Percentiles rank a stretch among this genome's conserved stretches.
phyloP scores from a whole-genome alignment of 306 rosid genomes.

The Vachellia pachyceras region DNA sequence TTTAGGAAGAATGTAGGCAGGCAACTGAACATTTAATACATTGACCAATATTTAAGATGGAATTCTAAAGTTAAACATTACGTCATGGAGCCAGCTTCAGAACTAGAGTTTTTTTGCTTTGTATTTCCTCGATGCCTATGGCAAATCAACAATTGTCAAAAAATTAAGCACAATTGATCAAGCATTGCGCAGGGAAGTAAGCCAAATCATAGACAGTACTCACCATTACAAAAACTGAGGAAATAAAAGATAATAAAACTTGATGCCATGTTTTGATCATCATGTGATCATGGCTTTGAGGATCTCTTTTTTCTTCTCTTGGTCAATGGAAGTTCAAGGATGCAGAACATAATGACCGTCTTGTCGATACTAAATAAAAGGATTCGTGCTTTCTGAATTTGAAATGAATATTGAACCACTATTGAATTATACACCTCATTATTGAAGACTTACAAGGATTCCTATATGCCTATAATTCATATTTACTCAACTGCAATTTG shows the following conservation, averaged over 20 bases:
- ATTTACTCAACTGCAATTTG: background rate
- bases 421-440: background rate
- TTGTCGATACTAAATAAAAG: background rate
- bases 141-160: background rate
- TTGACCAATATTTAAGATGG: background rate
- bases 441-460: background rate
- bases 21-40: background rate
- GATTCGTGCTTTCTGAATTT: background rate
- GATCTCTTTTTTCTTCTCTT: background rate
- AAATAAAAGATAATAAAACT: background rate
- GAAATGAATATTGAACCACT: background rate
- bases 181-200: background rate
- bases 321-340: background rate
- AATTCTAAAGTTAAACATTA: background rate
- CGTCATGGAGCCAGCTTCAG: background rate
- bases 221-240: background rate
- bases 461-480: background rate
- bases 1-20: background rate
- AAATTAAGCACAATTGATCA: background rate
- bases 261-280: background rate
- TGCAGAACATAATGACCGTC: background rate
- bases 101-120: conserved; percentile 2
- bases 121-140: background rate
- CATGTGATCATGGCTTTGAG: background rate
- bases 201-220: background rate